Percentiles rank a stretch among this genome's conserved stretches.
Conservation (phyloP, 2,329 filamentous ascomycete species). For the Penicillium corylophilum region DNA sequence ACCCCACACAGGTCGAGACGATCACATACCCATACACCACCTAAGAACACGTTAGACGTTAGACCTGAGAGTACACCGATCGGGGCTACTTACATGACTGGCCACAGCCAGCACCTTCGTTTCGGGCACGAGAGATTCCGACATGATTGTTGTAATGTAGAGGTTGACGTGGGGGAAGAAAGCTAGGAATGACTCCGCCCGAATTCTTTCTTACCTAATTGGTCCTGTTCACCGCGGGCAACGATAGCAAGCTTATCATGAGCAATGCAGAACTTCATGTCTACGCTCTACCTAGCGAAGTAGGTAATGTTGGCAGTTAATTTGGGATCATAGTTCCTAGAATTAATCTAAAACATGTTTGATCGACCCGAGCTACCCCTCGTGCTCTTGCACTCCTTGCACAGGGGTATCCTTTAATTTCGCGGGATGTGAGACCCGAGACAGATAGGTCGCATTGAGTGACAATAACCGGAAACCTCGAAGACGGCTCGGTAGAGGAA, state of each 20-base stretch:
- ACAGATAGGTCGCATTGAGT: background rate
- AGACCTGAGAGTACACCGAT: background rate
- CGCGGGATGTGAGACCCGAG: background rate
- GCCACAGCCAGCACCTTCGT: slow-evolving; percentile 80
- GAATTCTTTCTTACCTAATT: slow-evolving; percentile 22
- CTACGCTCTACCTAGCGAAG: too few species aligned
- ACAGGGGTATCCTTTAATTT: background rate
- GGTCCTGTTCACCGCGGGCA: slow-evolving; percentile 3
- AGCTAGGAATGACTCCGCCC: background rate
- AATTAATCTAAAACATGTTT: background rate
- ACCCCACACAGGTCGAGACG: slow-evolving; percentile 7
- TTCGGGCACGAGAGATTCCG: slow-evolving; percentile 53
- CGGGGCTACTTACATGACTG: slow-evolving; percentile 71
- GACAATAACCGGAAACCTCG: background rate
- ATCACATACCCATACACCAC: slow-evolving; percentile 35
- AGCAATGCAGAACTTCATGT: too few species aligned
- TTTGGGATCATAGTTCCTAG: background rate
- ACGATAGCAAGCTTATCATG: too few species aligned
- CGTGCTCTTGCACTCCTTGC: background rate
- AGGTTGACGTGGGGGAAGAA: slow-evolving; percentile 12
- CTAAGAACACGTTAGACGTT: slow-evolving; percentile 13
- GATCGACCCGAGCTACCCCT: background rate
- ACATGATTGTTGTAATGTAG: slow-evolving; percentile 25
- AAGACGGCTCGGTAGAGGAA: background rate
- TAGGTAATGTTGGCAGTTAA: too few species aligned